Percentiles rank a stretch among this genome's conserved stretches.
Evolutionary conservation across 208 protist genomes (phyloP).

Genomic region (Herpetomonas samuelpessoai): DNA sequence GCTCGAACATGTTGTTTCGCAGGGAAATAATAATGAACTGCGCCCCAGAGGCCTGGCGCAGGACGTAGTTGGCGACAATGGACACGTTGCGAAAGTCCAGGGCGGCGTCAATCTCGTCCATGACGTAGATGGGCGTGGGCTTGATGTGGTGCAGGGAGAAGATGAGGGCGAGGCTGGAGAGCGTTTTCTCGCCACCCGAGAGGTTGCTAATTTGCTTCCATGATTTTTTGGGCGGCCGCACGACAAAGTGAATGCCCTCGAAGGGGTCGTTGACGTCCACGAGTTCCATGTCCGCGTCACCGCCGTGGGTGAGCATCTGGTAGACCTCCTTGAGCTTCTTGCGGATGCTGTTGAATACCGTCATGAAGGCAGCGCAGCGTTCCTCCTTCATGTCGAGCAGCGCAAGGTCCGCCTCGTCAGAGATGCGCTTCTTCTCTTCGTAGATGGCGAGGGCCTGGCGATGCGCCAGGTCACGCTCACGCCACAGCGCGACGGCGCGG

Average conservation of each 20-base stretch:
- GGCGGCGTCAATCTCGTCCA: constrained; percentile 99
- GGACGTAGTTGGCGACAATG: constrained; percentile 99
- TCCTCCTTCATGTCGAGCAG: constrained; percentile 72
- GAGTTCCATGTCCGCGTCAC: constrained; percentile 99
- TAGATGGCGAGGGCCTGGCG: constrained; percentile 59
- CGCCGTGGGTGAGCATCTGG: constrained; percentile 98
- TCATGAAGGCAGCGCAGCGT: constrained; percentile 97
- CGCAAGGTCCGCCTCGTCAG: constrained; percentile 72
- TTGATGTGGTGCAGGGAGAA: constrained; percentile 99
- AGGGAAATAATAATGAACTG: constrained; percentile 99
- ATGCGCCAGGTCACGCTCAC: constrained; percentile 87
- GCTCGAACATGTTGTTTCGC: constrained; percentile 98
- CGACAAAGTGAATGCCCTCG: constrained; percentile 97
- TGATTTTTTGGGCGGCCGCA: constrained; percentile 99
- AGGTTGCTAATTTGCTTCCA: constrained; percentile 99
- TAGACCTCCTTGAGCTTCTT: constrained; percentile 99
- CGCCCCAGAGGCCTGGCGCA: constrained; percentile 97
- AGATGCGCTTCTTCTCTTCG: constrained; percentile 37
- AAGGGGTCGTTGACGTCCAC: constrained; percentile 99
- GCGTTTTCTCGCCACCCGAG: constrained; percentile 99
- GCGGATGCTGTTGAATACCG: constrained; percentile 97
- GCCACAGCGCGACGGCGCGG: constrained; percentile 95
- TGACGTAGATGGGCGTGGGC: constrained; percentile 99
- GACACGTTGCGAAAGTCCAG: constrained; percentile 99
- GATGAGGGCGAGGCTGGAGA: constrained; percentile 98